Percentiles rank a stretch among this genome's conserved stretches.
phyloP scores from a whole-genome alignment of 2,329 filamentous ascomycete genomes.

The Fusarium beomiforme region DNA sequence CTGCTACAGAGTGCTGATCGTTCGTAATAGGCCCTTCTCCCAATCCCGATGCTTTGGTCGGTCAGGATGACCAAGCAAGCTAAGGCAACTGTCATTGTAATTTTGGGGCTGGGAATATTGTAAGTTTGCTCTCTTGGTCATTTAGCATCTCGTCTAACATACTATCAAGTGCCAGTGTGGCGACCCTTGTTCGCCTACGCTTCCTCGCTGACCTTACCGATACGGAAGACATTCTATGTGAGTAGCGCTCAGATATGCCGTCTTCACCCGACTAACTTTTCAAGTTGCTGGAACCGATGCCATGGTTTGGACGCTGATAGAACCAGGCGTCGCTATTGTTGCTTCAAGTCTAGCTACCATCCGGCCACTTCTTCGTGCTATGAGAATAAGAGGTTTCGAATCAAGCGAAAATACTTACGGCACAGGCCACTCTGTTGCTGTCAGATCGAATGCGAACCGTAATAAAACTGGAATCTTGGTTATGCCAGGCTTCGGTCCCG shows the following conservation, averaged over 20 bases:
- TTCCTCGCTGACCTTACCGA: conserved; percentile 58
- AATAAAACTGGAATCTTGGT: conserved; percentile 18
- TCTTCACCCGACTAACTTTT: conserved; percentile 22
- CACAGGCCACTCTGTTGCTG: conserved; percentile 40
- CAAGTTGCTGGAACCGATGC: conserved; percentile 60
- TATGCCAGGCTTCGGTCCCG: conserved; percentile 45
- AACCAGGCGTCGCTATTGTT: conserved; percentile 65
- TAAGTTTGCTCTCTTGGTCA: conserved; percentile 36
- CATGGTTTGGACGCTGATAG: conserved; percentile 67
- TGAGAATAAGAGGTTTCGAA: conserved; percentile 59
- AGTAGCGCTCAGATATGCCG: not conserved
- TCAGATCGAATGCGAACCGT: conserved; percentile 39
- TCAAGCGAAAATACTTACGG: conserved; percentile 51
- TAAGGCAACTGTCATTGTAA: conserved; percentile 61
- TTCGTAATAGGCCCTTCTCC: conserved; percentile 55
- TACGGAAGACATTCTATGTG: conserved; percentile 60
- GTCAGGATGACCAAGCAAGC: conserved; percentile 63
- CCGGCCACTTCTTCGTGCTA: conserved; percentile 61
- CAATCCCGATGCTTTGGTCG: conserved; percentile 64
- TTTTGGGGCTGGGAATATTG: conserved; percentile 63
- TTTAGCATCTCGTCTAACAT: conserved; percentile 15
- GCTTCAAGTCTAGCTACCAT: conserved; percentile 65
- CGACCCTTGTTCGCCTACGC: conserved; percentile 62
- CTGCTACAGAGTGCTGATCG: conserved; percentile 8
- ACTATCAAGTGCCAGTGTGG: conserved; percentile 58